Percentiles rank a stretch among this genome's conserved stretches.
Evolutionary conservation across 306 rosid species (phyloP).

Genomic region (Rosa rugosa): DNA sequence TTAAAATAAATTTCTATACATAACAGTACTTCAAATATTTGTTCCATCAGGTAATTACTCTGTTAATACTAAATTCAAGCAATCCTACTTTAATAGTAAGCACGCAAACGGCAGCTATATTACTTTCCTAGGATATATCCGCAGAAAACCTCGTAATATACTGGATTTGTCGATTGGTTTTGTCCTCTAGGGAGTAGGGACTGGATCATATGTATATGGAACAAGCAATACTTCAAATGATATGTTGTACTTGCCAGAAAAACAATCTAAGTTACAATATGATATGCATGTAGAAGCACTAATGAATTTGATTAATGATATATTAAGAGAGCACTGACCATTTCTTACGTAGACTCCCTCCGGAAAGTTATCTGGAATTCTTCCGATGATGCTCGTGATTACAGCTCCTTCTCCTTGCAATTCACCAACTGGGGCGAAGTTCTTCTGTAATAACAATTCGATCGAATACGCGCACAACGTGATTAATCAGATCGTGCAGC

Average conservation of each 20-base stretch:
- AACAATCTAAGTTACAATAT: neutral
- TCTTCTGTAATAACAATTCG: constrained; percentile 33
- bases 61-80: neutral
- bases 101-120: neutral
- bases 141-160: neutral
- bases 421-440: constrained; percentile 61
- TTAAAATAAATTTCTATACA: too few species aligned
- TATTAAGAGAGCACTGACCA: constrained; percentile 32
- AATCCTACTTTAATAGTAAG: neutral
- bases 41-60: too few species aligned
- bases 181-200: neutral
- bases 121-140: neutral
- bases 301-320: neutral
- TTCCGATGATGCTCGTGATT: constrained; percentile 45
- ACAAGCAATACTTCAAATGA: neutral
- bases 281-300: neutral
- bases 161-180: neutral
- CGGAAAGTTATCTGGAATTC: constrained; percentile 52
- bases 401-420: constrained; percentile 36
- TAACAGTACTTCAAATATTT: too few species aligned
- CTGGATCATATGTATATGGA: neutral
- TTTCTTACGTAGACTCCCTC: constrained; percentile 67
- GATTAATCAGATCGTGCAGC: neutral
- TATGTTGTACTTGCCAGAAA: neutral
- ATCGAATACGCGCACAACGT: neutral